phyloP scores from a whole-genome alignment of 225 moss, liverwort and hornwort genomes.

The Marchantia polymorpha region DNA sequence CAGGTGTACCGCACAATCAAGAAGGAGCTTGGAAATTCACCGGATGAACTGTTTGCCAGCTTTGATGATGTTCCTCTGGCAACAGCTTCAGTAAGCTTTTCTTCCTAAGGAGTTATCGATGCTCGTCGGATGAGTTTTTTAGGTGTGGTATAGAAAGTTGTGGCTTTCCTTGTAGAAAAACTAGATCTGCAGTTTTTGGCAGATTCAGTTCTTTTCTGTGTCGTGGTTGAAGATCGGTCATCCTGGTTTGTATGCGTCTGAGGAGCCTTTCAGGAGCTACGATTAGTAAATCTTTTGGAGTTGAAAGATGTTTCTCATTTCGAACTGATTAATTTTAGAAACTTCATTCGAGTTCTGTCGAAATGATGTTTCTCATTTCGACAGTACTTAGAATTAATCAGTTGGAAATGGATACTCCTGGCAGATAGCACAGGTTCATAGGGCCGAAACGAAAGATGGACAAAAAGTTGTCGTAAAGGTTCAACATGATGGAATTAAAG shows the following conservation, averaged over 20 bases:
- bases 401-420: background rate
- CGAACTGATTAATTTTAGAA: no score
- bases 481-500: slow-evolving; percentile 81
- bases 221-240: no score
- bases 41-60: slow-evolving; percentile 62
- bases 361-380: background rate
- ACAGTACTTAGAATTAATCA: no score
- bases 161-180: background rate
- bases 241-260: no score
- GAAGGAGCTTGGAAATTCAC: slow-evolving; percentile 74
- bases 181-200: background rate
- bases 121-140: background rate
- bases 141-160: background rate
- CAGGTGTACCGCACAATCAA: slow-evolving; percentile 58
- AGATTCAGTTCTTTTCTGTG: no score
- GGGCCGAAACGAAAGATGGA: slow-evolving; percentile 79
- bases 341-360: no score
- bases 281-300: no score
- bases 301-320: no score
- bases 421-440: slow-evolving; percentile 98
- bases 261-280: no score
- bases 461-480: slow-evolving; percentile 83
- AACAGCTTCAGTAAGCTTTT: slow-evolving; percentile 76
- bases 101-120: background rate
- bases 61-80: slow-evolving; percentile 80